Percentiles rank a stretch among this genome's conserved stretches.
Conservation (phyloP, 768 basidiomycete species). For the Pholiota conissans region DNA sequence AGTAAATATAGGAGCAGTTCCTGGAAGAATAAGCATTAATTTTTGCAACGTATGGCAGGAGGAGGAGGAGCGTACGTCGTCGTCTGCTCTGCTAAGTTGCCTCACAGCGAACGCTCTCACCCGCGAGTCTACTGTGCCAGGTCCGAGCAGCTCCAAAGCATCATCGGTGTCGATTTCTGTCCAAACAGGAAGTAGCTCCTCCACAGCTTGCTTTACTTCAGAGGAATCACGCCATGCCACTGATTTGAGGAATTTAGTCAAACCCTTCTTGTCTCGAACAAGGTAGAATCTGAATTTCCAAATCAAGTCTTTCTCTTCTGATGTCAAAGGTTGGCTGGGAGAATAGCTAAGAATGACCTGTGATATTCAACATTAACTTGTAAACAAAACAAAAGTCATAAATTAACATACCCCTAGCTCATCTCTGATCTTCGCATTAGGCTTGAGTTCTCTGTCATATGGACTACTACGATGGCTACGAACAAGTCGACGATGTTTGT, state of each 20-base stretch:
- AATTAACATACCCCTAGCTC: constrained; percentile 72
- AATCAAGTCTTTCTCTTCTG: constrained; percentile 93
- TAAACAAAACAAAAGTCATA: no score
- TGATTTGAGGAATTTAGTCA: constrained; percentile 97
- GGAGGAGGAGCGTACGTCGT: constrained; percentile 64
- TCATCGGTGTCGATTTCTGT: constrained; percentile 97
- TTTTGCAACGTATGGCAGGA: not conserved
- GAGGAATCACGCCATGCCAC: constrained; percentile 97
- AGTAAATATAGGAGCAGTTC: constrained; percentile 90
- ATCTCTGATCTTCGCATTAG: constrained; percentile 93
- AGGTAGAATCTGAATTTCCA: constrained; percentile 99
- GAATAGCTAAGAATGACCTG: constrained; percentile 91
- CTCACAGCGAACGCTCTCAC: constrained; percentile 94
- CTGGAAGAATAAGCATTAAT: constrained; percentile 39
- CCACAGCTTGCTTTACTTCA: constrained; percentile 97
- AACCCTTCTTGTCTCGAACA: constrained; percentile 84
- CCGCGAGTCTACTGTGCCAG: constrained; percentile 84
- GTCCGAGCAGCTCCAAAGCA: constrained; percentile 91
- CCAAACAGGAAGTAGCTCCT: constrained; percentile 94
- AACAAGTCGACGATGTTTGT: constrained; percentile 92
- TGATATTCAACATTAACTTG: no score
- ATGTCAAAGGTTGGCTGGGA: constrained; percentile 81
- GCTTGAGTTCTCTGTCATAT: constrained; percentile 93
- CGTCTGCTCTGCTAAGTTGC: constrained; percentile 88
- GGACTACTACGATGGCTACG: constrained; percentile 95